Conservation (phyloP, 2,329 filamentous ascomycete species). For the Cercospora zeina region DNA sequence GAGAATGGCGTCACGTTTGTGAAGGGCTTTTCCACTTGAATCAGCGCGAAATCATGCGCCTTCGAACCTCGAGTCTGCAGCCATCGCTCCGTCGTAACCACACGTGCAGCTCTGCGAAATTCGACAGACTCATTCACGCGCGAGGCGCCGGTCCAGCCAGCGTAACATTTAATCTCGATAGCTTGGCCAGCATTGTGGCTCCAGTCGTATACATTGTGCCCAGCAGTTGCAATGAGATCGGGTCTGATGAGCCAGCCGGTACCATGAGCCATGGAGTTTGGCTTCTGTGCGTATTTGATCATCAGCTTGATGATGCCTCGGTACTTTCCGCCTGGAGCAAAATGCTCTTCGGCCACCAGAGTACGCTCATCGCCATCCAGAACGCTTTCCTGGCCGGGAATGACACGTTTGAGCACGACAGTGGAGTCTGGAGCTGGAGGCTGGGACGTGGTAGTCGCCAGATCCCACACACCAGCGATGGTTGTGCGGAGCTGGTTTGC, state of each 20-base stretch:
- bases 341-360: neutral
- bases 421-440: neutral
- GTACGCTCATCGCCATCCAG: neutral
- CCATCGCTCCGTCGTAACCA: neutral
- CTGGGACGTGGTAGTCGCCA: neutral
- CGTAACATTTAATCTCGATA: neutral
- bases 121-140: neutral
- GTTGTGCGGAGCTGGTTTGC: neutral
- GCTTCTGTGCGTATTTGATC: neutral
- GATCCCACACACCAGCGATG: neutral
- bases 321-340: neutral
- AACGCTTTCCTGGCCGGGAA: neutral
- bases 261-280: neutral
- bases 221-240: slow-evolving; percentile 2
- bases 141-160: neutral
- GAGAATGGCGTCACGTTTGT: neutral
- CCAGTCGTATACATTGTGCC: neutral
- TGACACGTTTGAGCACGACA: neutral
- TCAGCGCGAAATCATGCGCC: neutral
- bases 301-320: slow-evolving; percentile 1
- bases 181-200: neutral
- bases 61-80: neutral
- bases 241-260: neutral
- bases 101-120: neutral
- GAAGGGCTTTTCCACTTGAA: neutral